Evolutionary conservation across 2,329 filamentous ascomycete genomes (phyloP), one percentile per base, ranked within the genome.

Genomic region (Ceratocystis eucalypticola): DNA sequence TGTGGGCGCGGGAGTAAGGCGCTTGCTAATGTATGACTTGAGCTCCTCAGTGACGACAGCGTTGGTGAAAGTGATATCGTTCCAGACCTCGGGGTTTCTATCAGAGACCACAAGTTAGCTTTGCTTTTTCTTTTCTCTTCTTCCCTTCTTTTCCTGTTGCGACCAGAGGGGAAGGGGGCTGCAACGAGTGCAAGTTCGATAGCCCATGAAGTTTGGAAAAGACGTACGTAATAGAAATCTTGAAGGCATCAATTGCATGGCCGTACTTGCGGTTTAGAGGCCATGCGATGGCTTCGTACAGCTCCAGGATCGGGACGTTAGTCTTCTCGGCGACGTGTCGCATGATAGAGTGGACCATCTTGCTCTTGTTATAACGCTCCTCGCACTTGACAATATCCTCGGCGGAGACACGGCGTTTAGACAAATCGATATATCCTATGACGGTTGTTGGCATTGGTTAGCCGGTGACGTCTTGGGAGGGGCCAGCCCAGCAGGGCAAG

Each of bases 301-400:
- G 84, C 64, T 86, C 84, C 81, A 97, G 91, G 74, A 99, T 95
- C n/a, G 93, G 92, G 37, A 86, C 89, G 74, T 89, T 86, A 55
- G 91, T 96, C 84, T 96, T 96, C 80, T 99, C 92, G 71, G 94
- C 93, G 69, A 99, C 94, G 77, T 99, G 94, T 76, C 93, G 88
- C 89, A 99, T 93, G 78, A 99, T 96, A 65, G 91, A 95, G 79
- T 99, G 94, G 50, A 97, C 94, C 82, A 96, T 95, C 82, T 99
- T 99, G 81, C 91, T 90, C 87, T 99, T 99, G 85, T 99, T 99
- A 84, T 96, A 99, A 72, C 94, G 86, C 81, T 99, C 94, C 76
- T 99, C 94, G 76, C 95, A 99, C 80, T 96, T 96, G 72, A 96
- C 83, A 70, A 97, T 94, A 80, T 99, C 94, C 77, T 99, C 94